Evolutionary conservation across 2,329 filamentous ascomycete genomes (phyloP), one percentile per base, ranked within the genome.

Genomic region (Phialocephala subalpina): DNA sequence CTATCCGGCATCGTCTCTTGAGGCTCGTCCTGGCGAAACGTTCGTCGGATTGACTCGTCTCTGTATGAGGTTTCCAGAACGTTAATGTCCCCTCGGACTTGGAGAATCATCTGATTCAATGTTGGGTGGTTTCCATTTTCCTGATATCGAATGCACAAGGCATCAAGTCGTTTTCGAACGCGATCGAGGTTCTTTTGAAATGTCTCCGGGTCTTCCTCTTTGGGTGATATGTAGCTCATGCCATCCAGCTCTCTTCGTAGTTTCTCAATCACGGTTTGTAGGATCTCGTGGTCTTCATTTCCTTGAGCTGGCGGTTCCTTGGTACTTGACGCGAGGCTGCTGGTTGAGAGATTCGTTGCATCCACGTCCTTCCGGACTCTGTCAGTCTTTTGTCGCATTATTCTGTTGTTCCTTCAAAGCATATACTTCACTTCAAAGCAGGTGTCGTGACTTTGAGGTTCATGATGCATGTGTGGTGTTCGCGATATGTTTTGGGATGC

Each of bases 1-100:
- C 80, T 78, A 47, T 83, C 79, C 38, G 75, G 69, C 71, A 83
- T 78, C 1, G 73, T 75, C 62, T 80, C 78, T 2, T 25, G 9
- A 8, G 35, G 52, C 20, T 59, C n/a, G 18, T 4, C 9, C 9
- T 33, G 29, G n/a, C n/a, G n/a, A n/a, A n/a, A n/a, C n/a, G n/a
- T n/a, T n/a, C n/a, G n/a, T n/a, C n/a, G n/a, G n/a, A n/a, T n/a
- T n/a, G n/a, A n/a, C n/a, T n/a, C n/a, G n/a, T n/a, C n/a, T n/a
- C n/a, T n/a, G n/a, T n/a, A n/a, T n/a, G n/a, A n/a, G 29, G 4
- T 33, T 33, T 33, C 29, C 29, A 33, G 29, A 33, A 9, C 29
- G 29, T 33, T n/a, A n/a, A n/a, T n/a, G n/a, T n/a, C n/a, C n/a
- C n/a, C n/a, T n/a, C n/a, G n/a, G n/a, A n/a, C n/a, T n/a, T n/a